Evolutionary conservation across 495 filamentous ascomycete genomes (phyloP).

Genomic region (Aspergillus steynii): DNA sequence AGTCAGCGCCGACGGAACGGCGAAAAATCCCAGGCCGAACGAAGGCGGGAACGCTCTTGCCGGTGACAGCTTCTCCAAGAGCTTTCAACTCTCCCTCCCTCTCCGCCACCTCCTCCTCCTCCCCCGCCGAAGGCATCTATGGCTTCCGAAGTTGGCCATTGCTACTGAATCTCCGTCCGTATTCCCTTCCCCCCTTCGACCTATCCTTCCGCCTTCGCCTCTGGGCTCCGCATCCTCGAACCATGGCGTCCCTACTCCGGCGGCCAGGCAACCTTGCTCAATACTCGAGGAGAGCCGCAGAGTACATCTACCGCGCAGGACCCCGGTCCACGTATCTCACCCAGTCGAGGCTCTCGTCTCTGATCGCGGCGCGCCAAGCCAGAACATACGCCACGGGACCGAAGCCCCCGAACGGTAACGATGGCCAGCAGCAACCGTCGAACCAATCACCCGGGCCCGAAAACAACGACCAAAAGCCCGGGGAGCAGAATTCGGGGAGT

Average conservation of each 20-base stretch:
- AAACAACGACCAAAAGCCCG: conserved; percentile 31
- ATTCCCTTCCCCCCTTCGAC: conserved; percentile 24
- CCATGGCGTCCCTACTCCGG: conserved; percentile 66
- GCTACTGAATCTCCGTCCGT: conserved; percentile 28
- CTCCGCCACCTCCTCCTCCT: not conserved
- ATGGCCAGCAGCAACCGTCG: conserved; percentile 28
- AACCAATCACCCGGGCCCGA: conserved; percentile 21
- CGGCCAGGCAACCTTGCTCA: conserved; percentile 65
- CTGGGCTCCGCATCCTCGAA: conserved; percentile 43
- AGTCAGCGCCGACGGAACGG: conserved; percentile 30
- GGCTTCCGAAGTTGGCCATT: conserved; percentile 29
- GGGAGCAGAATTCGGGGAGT: conserved; percentile 33
- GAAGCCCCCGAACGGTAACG: conserved; percentile 46
- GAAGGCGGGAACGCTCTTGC: conserved; percentile 14
- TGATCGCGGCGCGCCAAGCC: conserved; percentile 46
- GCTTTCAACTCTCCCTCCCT: conserved; percentile 13
- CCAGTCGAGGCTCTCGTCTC: conserved; percentile 41
- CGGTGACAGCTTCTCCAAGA: conserved; percentile 25
- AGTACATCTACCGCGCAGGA: conserved; percentile 43
- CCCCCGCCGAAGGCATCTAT: conserved; percentile 23
- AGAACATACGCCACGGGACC: conserved; percentile 59
- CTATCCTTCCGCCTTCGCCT: conserved; percentile 29
- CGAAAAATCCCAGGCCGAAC: conserved; percentile 27
- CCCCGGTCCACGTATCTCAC: conserved; percentile 37
- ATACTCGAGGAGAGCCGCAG: conserved; percentile 55